Evolutionary conservation across 331 rosid species (phyloP).

Genomic region (Phaseolus coccineus): DNA sequence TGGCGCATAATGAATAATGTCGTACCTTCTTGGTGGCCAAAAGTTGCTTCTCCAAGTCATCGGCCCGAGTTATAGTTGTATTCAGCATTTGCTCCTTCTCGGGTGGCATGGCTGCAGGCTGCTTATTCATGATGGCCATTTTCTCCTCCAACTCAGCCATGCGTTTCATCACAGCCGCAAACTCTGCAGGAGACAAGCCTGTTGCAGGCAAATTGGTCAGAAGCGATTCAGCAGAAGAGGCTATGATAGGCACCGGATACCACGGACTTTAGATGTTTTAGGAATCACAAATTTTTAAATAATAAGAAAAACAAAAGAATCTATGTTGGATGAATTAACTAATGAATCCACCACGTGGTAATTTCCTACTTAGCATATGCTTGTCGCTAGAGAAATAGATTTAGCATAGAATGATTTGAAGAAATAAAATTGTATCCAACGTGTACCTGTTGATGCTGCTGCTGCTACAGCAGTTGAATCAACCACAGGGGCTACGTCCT

Average conservation of each 20-base stretch:
- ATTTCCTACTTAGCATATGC: neutral
- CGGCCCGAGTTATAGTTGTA: conserved; percentile 64
- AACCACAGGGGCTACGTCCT: conserved; percentile 46
- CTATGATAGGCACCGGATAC: neutral
- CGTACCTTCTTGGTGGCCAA: conserved; percentile 75
- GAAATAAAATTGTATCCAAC: neutral
- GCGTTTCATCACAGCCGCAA: conserved; percentile 74
- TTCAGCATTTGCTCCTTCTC: conserved; percentile 79
- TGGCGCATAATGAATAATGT: neutral
- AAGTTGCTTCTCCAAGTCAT: conserved; percentile 71
- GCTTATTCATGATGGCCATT: conserved; percentile 51
- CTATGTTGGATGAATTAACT: neutral
- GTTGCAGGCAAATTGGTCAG: conserved; percentile 46
- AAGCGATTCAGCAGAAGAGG: neutral
- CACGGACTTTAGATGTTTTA: neutral
- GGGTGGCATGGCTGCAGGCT: conserved; percentile 63
- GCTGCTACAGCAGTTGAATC: conserved; percentile 29
- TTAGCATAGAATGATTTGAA: neutral
- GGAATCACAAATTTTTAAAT: neutral
- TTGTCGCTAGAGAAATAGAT: neutral
- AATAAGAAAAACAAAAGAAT: neutral
- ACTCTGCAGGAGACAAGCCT: conserved; percentile 52
- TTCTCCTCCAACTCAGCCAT: conserved; percentile 86
- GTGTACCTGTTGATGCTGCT: conserved; percentile 60
- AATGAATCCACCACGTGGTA: neutral